These are phyloP conservation scores for Astrocystis sublimbata DNA, from an alignment of 495 filamentous ascomycete species.

Conservation along the genomic window DNA sequence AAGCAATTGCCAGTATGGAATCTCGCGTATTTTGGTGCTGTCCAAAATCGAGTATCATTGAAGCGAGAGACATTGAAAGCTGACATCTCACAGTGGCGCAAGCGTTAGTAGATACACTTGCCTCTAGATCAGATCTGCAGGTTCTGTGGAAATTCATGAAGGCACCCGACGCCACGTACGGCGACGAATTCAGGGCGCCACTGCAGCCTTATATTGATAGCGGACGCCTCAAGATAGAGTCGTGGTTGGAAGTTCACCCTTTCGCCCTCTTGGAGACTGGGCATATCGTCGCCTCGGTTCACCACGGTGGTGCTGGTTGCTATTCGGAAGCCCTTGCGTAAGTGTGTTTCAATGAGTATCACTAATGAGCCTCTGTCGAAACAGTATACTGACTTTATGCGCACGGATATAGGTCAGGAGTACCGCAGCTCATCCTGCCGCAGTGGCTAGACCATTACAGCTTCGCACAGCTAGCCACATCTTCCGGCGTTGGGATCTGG, in stretches of 20 bases:
- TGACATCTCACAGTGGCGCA: slow-evolving; percentile 23
- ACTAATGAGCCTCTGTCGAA: background rate
- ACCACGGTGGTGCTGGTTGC: slow-evolving; percentile 57
- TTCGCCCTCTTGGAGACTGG: slow-evolving; percentile 48
- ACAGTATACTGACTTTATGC: background rate
- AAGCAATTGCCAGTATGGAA: slow-evolving; percentile 28
- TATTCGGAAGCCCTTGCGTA: slow-evolving; percentile 56
- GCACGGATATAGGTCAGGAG: slow-evolving; percentile 38
- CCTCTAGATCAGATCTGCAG: slow-evolving; percentile 40
- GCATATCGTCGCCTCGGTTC: slow-evolving; percentile 49
- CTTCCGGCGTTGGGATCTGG: slow-evolving; percentile 51
- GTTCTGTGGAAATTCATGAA: slow-evolving; percentile 53
- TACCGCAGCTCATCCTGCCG: slow-evolving; percentile 53
- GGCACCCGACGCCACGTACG: slow-evolving; percentile 22
- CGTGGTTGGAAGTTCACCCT: slow-evolving; percentile 53
- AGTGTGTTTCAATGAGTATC: slow-evolving; percentile 14
- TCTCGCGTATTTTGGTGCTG: background rate
- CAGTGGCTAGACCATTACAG: slow-evolving; percentile 55
- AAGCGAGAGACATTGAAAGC: background rate
- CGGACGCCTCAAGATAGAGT: slow-evolving; percentile 37
- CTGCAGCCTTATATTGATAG: slow-evolving; percentile 24
- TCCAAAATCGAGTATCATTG: no score
- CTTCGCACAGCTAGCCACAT: slow-evolving; percentile 50
- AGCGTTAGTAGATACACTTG: slow-evolving; percentile 36
- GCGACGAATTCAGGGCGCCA: slow-evolving; percentile 27